Percentiles rank a stretch among this genome's conserved stretches.
Conservation (phyloP, 2,329 filamentous ascomycete species). For the Alternaria panax region DNA sequence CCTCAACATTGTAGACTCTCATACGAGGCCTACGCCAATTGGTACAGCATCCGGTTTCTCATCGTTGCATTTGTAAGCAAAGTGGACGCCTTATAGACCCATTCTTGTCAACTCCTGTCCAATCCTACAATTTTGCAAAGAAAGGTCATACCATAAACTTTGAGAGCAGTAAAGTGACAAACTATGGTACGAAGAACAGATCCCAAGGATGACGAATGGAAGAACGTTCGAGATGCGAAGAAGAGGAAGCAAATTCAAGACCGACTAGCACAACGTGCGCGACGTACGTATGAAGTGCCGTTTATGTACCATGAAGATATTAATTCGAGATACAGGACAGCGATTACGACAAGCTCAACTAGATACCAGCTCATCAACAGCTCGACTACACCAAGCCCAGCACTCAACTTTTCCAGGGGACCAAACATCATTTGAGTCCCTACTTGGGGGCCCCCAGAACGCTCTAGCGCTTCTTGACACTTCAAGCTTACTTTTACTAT, state of each 20-base stretch:
- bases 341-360: conserved; percentile 16
- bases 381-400: neutral
- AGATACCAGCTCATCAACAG: neutral
- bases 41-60: neutral
- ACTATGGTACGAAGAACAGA: conserved; percentile 31
- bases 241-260: conserved; percentile 53
- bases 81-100: neutral
- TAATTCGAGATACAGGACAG: conserved; percentile 17
- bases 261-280: conserved; percentile 49
- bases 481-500: neutral
- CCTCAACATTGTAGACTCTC: neutral
- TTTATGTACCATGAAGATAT: neutral
- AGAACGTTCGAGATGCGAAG: conserved; percentile 45
- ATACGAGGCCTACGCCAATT: neutral
- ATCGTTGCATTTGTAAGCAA: neutral
- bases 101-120: neutral
- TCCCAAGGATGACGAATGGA: conserved; percentile 43
- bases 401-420: neutral
- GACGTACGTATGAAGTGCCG: conserved; percentile 34
- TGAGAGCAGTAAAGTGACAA: neutral
- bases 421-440: neutral
- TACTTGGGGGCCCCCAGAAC: neutral
- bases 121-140: neutral
- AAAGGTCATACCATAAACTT: neutral
- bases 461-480: neutral